These are phyloP conservation scores for Mycena metata DNA, from an alignment of 768 basidiomycete species.

Conservation along the genomic window DNA sequence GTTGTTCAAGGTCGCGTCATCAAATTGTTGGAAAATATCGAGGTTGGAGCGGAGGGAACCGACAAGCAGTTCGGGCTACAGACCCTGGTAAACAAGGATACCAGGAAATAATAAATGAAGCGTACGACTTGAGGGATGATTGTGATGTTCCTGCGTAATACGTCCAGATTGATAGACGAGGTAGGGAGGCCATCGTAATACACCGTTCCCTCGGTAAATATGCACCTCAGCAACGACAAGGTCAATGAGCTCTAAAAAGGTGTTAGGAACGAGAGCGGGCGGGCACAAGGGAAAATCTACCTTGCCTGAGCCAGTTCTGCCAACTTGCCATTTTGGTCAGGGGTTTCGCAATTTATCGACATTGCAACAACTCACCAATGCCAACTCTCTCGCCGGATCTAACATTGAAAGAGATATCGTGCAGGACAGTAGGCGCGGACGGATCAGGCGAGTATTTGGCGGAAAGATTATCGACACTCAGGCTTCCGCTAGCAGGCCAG, in stretches of 20 bases:
- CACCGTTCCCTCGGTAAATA: slow-evolving; percentile 69
- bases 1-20: slow-evolving; percentile 53
- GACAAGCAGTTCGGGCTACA: slow-evolving; percentile 52
- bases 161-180: slow-evolving; percentile 64
- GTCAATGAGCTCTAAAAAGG: neutral
- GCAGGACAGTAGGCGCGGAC: slow-evolving; percentile 10
- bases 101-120: neutral
- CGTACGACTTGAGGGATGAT: slow-evolving; percentile 67
- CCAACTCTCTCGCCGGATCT: slow-evolving; percentile 62
- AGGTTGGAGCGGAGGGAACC: slow-evolving; percentile 61
- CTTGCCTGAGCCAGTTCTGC: neutral
- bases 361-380: slow-evolving; percentile 42
- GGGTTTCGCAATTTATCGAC: slow-evolving; percentile 1
- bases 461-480: slow-evolving; percentile 56
- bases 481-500: slow-evolving; percentile 62
- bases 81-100: neutral
- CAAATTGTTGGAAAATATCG: slow-evolving; percentile 61
- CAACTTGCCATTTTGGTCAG: slow-evolving; percentile 1
- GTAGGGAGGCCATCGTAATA: slow-evolving; percentile 68
- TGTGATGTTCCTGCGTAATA: slow-evolving; percentile 68
- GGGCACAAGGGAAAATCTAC: neutral
- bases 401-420: slow-evolving; percentile 52
- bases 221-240: slow-evolving; percentile 57
- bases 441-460: slow-evolving; percentile 51
- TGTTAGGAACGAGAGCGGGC: neutral